These are phyloP conservation scores for Rhinocladiella mackenziei DNA, from an alignment of 2,329 filamentous ascomycete genomes.

Conservation along the genomic window DNA sequence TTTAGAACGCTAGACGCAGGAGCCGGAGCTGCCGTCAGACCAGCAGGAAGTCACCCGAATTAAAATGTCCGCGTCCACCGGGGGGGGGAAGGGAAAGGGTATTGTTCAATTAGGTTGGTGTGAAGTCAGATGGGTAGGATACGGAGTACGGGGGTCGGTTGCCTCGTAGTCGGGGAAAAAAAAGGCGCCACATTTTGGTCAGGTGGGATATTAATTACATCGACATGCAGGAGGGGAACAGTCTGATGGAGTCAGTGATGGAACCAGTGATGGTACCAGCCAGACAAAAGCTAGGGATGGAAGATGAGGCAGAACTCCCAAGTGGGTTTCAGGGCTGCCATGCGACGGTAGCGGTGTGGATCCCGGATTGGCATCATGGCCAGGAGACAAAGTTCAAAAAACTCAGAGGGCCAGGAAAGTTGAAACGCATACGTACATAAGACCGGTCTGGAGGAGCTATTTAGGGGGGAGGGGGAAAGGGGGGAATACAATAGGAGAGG, in stretches of 20 bases:
- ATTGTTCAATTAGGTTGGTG: conserved; percentile 3
- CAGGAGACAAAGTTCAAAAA: neutral
- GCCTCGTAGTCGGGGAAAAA: conserved; percentile 6
- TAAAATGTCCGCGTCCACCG: conserved; percentile 16
- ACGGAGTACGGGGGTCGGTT: conserved; percentile 5
- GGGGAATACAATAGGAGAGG: too few species aligned
- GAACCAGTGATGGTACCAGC: too few species aligned
- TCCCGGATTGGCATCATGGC: conserved; percentile 12
- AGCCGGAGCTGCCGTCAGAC: conserved; percentile 23
- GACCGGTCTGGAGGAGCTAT: too few species aligned
- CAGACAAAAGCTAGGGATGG: conserved; percentile 5
- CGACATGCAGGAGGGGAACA: conserved; percentile 9
- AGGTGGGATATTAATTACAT: conserved; percentile 7
- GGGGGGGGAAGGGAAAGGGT: conserved; percentile 11
- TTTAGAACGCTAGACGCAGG: conserved; percentile 24
- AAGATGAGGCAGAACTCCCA: conserved; percentile 13
- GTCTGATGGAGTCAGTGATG: conserved; percentile 2
- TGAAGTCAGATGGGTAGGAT: conserved; percentile 8
- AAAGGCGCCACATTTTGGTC: neutral
- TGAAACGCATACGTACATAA: too few species aligned
- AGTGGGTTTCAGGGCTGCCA: conserved; percentile 24
- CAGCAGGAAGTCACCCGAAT: conserved; percentile 21
- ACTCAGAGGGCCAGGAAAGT: neutral
- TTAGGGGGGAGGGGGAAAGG: too few species aligned
- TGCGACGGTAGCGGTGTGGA: conserved; percentile 25